phyloP scores from a whole-genome alignment of 805 yeast species.

The Sugiyamaella boreocaroliniensis region DNA sequence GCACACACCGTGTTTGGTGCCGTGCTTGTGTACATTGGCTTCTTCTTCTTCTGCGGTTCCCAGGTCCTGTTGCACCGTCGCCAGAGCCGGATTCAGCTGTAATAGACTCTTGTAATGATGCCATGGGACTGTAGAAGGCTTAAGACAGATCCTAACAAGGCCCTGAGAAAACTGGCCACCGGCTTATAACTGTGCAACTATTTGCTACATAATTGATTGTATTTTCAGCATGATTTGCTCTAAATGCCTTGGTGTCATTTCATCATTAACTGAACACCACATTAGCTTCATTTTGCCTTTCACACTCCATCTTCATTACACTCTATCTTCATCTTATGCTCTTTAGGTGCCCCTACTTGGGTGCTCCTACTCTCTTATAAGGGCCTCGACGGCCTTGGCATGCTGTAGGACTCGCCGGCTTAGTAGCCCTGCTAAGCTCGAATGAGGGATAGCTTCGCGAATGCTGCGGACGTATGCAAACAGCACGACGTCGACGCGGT shows the following conservation, averaged over 20 bases:
- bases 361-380: background rate
- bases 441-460: background rate
- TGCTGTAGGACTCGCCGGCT: background rate
- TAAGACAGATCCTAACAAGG: too few species aligned
- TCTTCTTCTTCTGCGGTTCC: conserved; percentile 85
- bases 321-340: background rate
- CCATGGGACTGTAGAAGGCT: too few species aligned
- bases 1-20: conserved; percentile 89
- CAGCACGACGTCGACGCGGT: background rate
- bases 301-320: too few species aligned
- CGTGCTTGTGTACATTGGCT: conserved; percentile 69
- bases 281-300: too few species aligned
- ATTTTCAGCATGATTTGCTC: background rate
- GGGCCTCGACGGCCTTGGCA: background rate
- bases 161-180: too few species aligned
- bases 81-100: conserved; percentile 57
- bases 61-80: conserved; percentile 64
- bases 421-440: background rate
- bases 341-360: background rate
- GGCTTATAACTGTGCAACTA: too few species aligned
- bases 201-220: background rate
- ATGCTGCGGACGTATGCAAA: background rate
- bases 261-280: too few species aligned
- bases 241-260: too few species aligned
- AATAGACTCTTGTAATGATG: conserved; percentile 12